phyloP scores from a whole-genome alignment of 805 yeast genomes.

The Candida suzukii region DNA sequence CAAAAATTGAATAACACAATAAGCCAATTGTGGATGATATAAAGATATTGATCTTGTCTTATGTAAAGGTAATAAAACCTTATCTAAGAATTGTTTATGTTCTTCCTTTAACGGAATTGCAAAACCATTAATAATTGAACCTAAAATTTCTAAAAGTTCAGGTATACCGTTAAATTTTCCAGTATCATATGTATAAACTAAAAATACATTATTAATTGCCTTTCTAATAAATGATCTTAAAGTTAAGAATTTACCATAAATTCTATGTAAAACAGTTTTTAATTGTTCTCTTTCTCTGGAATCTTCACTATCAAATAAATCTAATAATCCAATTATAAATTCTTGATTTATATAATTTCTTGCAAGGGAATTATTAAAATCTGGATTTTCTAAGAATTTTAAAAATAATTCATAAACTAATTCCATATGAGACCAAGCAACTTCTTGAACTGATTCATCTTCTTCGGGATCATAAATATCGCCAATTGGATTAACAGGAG shows the following conservation, averaged over 20 bases:
- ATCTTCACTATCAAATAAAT: conserved; percentile 92
- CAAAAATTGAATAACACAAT: conserved; percentile 92
- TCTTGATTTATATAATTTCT: conserved; percentile 90
- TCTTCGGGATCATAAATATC: conserved; percentile 97
- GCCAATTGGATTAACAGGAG: conserved; percentile 96
- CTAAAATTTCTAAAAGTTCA: conserved; percentile 88
- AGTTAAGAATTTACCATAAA: conserved; percentile 90
- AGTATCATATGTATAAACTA: conserved; percentile 91
- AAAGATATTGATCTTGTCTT: conserved; percentile 82
- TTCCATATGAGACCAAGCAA: conserved; percentile 99
- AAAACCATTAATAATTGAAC: conserved; percentile 95
- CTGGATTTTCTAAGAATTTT: conserved; percentile 89
- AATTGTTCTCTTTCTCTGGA: conserved; percentile 93
- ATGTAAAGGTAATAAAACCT: conserved; percentile 87
- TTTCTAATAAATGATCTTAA: conserved; percentile 87
- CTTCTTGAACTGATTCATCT: conserved; percentile 94
- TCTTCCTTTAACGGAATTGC: conserved; percentile 96
- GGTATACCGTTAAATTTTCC: conserved; percentile 94
- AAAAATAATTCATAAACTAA: conserved; percentile 90
- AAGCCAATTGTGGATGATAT: conserved; percentile 95
- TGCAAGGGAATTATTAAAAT: conserved; percentile 88
- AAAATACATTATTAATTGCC: conserved; percentile 83
- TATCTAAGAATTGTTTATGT: conserved; percentile 81
- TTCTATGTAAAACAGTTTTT: conserved; percentile 91
- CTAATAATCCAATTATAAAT: conserved; percentile 74